Evolutionary conservation across 768 basidiomycete species (phyloP), one percentile per base, ranked within the genome.

Genomic region (Kwoniella dejecticola): DNA sequence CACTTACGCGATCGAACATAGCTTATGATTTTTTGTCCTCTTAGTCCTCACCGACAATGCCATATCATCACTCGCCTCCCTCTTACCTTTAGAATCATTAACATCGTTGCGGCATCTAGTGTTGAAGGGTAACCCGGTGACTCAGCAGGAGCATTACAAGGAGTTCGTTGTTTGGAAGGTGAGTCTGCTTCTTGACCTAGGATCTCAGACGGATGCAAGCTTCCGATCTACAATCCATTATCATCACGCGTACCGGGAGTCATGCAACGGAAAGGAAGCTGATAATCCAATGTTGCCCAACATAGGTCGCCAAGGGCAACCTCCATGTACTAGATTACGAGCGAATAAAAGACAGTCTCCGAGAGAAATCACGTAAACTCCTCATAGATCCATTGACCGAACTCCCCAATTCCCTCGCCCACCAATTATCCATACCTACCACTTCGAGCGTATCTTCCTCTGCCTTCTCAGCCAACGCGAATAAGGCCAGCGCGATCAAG

Each of bases 161-260:
- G 67, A 71, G 58, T 80, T 78, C 59, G 57, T 61, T 21, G 68
- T 80, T 21, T 79, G 75, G 76, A 80, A 79, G 75, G 75, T 76
- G 55, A 60, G 69, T 64, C 52, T 26, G 36, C 36, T 6, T 40
- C 13, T 52, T 17, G 29, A 36, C n/a, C 13, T 55, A 19, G 12
- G 8, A n/a, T 17, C 8, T 8, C 30, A 36, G 19, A n/a, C 23
- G 53, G 17, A 30, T 46, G 45, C 19, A 8, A 8, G n/a, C 8
- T 38, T n/a, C n/a, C n/a, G n/a, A n/a, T n/a, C 36, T 8, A 38
- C 8, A 38, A 8, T 38, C 36, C 36, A 38, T 38, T 38, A 38
- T 38, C 36, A n/a, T n/a, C n/a, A n/a, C n/a, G n/a, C n/a, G n/a
- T n/a, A n/a, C n/a, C n/a, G n/a, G n/a, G n/a, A n/a, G n/a, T n/a